Evolutionary conservation across 331 rosid genomes (phyloP).

Genomic region (Spiraea crenata): DNA sequence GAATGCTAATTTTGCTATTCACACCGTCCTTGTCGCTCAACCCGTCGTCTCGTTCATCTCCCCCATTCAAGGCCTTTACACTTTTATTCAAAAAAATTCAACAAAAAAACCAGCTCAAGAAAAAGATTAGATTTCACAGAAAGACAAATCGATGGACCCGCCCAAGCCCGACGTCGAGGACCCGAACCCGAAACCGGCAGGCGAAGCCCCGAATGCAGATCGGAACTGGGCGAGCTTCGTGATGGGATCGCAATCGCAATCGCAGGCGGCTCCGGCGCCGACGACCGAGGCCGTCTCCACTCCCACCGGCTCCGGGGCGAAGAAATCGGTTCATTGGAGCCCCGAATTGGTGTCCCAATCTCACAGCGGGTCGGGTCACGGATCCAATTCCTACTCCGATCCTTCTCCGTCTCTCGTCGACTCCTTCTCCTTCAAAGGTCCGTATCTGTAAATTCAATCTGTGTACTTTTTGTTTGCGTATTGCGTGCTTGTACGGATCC

Average conservation of each 20-base stretch:
- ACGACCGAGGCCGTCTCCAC: slow-evolving; percentile 4
- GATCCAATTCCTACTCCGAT: slow-evolving; percentile 34
- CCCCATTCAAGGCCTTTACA: no score
- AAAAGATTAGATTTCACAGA: no score
- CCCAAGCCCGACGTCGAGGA: slow-evolving; percentile 32
- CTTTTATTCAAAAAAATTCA: no score
- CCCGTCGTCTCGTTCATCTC: no score
- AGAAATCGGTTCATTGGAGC: slow-evolving; percentile 85
- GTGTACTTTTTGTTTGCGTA: no score
- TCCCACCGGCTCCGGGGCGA: slow-evolving; percentile 20
- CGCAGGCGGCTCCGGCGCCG: slow-evolving; percentile 9
- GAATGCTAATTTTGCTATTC: no score
- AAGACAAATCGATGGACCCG: slow-evolving; percentile 41
- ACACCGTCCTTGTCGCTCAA: no score
- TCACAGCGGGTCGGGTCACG: slow-evolving; percentile 30
- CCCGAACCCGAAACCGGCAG: slow-evolving; percentile 27
- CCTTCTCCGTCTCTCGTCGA: slow-evolving; percentile 39
- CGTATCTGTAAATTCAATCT: slow-evolving; percentile 1
- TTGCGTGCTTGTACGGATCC: not conserved
- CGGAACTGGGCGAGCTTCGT: slow-evolving; percentile 32
- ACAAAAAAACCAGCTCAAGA: no score
- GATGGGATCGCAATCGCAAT: slow-evolving; percentile 30
- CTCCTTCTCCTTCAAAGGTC: slow-evolving; percentile 53
- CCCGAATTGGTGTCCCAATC: slow-evolving; percentile 80
- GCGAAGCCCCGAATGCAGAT: slow-evolving; percentile 29